phyloP scores from a whole-genome alignment of 208 protist species.

The Balamuthia mandrillaris region DNA sequence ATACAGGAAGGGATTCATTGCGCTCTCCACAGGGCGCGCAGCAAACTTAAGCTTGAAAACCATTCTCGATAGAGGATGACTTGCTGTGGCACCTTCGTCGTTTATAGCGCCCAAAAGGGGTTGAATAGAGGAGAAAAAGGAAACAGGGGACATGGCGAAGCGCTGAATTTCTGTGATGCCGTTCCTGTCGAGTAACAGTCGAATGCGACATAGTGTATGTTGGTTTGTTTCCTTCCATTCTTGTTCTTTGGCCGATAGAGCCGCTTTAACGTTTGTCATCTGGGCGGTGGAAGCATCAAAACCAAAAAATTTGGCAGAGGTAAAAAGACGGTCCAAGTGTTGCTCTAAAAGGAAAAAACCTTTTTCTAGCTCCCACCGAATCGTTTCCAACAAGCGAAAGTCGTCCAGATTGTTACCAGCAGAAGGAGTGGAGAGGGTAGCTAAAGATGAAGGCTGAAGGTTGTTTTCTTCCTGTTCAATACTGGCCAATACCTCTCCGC shows the following conservation, averaged over 20 bases:
- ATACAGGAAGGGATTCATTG: neutral
- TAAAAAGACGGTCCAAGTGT: neutral
- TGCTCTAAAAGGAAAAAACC: neutral
- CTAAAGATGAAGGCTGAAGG: no score
- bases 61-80: neutral
- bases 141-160: neutral
- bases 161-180: neutral
- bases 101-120: no score
- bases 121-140: no score
- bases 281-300: neutral
- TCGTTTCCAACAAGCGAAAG: neutral
- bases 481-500: neutral
- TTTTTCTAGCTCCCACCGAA: neutral
- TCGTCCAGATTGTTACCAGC: no score
- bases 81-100: neutral
- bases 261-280: neutral
- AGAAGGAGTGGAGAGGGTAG: no score
- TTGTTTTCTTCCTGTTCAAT: no score
- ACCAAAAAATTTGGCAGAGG: neutral
- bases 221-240: neutral
- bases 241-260: neutral
- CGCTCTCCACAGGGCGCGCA: neutral
- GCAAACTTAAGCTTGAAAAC: neutral
- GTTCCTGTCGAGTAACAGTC: neutral
- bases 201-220: neutral